Percentiles rank a stretch among this genome's conserved stretches.
These are phyloP conservation scores for Trichophyton equinum DNA, from an alignment of 2,329 filamentous ascomycete species.

Conservation along the genomic window DNA sequence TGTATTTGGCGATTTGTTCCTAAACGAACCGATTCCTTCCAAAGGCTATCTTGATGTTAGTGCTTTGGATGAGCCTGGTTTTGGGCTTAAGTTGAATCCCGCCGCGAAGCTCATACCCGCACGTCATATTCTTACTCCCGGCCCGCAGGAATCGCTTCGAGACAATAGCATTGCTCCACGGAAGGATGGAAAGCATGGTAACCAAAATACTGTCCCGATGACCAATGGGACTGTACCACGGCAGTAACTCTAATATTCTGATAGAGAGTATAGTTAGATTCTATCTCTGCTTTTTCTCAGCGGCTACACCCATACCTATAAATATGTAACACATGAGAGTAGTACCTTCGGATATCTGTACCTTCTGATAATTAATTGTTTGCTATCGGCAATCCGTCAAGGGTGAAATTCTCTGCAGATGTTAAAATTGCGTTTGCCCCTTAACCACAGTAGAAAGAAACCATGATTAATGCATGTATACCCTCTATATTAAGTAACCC, in stretches of 20 bases:
- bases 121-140: constrained; percentile 57
- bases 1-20: constrained; percentile 82
- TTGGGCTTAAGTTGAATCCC: constrained; percentile 77
- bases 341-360: too few species aligned
- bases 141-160: constrained; percentile 23
- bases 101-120: constrained; percentile 68
- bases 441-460: too few species aligned
- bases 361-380: too few species aligned
- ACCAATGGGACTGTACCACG: background rate
- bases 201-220: background rate
- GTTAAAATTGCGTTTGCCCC: too few species aligned
- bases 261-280: too few species aligned
- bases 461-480: too few species aligned
- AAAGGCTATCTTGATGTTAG: constrained; percentile 70
- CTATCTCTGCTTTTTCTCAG: too few species aligned
- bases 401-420: too few species aligned
- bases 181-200: background rate
- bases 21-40: constrained; percentile 77
- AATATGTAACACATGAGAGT: background rate
- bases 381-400: too few species aligned
- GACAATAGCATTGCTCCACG: background rate
- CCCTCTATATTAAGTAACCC: too few species aligned
- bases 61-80: constrained; percentile 77
- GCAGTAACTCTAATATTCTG: background rate
- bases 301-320: too few species aligned